Base-by-base conservation (phyloP, 345 rosid species). In the Ailanthus altissimus region DNA sequence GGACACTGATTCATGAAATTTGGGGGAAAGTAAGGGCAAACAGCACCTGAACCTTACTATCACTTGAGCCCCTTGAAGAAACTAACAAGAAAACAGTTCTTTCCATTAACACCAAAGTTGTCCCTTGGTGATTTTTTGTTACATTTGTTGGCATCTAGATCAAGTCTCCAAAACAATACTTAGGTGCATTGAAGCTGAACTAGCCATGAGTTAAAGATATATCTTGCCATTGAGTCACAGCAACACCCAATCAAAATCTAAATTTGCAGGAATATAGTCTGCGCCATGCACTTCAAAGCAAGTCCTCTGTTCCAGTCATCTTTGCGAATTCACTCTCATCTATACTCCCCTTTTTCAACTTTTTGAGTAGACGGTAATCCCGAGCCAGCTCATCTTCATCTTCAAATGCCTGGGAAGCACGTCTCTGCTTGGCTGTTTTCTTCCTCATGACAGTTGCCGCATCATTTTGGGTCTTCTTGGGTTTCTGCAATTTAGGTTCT, bases 351-450 rank as follows among this genome's bases (percentile, higher is more conserved):
- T 81, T 91, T 85, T 86, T 91, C 51, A 86, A 84, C 81, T 92
- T 93, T 72, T 86, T 86, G 42, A 90, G 74, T 38, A 92, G 86
- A 8, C 88, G 88, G 73, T 92, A 92, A 12, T 92, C 91, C 47
- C 87, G 81, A 56, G 90, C 77, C 87, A 93, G 71, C 76, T 90
- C 94, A 26, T 93, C 93, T 10, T 88, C 93, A 65, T 96, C 97
- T 83, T 93, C 95, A 16, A 85, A 63, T 54, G 91, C 85, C 85
- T 93, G 99, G 73, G 83, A 78, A 3, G 94, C 87, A 46, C 91
- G 94, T 78, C 98, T 90, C 78, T 92, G 94, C 69, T 91, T 93
- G 21, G 94, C 97, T 0, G 99, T 93, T 77, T 88, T 83, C 88
- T 93, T 92, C 80, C 84, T 90, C 70, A 70, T 70, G 15, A 59